These are phyloP conservation scores for Microbotryum silenes-acaulis DNA, from an alignment of 1,284 basidiomycete species.

Conservation along the genomic window DNA sequence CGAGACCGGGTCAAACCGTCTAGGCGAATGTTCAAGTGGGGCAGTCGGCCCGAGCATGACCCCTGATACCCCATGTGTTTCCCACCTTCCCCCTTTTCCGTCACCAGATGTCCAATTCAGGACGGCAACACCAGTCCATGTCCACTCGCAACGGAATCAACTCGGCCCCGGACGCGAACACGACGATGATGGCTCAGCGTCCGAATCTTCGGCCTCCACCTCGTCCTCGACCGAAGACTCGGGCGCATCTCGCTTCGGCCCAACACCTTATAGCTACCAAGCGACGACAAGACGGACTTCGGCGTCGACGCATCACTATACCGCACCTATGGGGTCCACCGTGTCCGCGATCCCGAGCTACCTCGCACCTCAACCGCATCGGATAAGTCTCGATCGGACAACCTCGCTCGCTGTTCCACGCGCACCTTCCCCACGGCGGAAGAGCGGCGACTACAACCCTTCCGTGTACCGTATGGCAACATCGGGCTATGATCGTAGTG, in stretches of 20 bases:
- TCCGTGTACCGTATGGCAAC: too few species aligned
- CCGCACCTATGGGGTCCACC: constrained; percentile 9
- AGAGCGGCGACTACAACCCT: constrained; percentile 17
- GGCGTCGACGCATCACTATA: constrained; percentile 8
- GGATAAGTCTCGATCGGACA: constrained; percentile 7
- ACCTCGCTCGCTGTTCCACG: constrained; percentile 19
- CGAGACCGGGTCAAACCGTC: too few species aligned
- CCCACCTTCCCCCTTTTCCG: not conserved
- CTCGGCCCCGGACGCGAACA: constrained; percentile 5
- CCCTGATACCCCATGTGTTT: not conserved
- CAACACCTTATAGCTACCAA: constrained; percentile 30
- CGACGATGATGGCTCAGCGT: constrained; percentile 19
- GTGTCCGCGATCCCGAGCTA: constrained; percentile 26
- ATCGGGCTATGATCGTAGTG: too few species aligned
- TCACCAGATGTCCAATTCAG: constrained; percentile 27
- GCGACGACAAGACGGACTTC: constrained; percentile 26
- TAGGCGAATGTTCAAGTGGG: too few species aligned
- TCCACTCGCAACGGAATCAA: constrained; percentile 7
- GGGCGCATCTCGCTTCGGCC: constrained; percentile 12
- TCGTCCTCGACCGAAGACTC: constrained; percentile 8
- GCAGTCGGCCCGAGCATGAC: too few species aligned
- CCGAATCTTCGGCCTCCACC: constrained; percentile 16
- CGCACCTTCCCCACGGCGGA: constrained; percentile 15
- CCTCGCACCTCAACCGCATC: constrained; percentile 9
- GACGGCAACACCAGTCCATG: constrained; percentile 21